phyloP scores from a whole-genome alignment of 192 early-diverging fungal genomes.

The Thamnidium elegans region DNA sequence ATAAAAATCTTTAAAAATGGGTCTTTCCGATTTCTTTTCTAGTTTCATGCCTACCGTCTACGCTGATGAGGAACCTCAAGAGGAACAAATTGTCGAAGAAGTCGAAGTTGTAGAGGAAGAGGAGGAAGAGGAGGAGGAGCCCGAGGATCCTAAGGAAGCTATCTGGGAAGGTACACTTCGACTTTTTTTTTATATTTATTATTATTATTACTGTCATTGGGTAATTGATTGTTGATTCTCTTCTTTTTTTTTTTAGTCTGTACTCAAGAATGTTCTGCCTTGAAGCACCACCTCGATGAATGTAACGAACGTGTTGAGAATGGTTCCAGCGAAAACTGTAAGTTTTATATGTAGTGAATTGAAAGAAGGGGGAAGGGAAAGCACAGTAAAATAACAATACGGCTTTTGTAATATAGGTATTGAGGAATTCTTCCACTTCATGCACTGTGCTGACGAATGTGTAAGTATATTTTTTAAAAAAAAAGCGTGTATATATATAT shows the following conservation, averaged over 20 bases:
- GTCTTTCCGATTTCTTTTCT: constrained; percentile 35
- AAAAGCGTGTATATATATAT: no score
- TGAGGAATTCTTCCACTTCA: constrained; percentile 79
- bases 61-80: constrained; percentile 56
- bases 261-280: constrained; percentile 61
- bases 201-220: neutral
- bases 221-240: neutral
- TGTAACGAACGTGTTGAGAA: constrained; percentile 74
- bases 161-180: constrained; percentile 55
- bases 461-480: constrained; percentile 61
- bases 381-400: neutral
- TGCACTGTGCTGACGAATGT: constrained; percentile 79
- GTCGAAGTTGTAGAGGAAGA: constrained; percentile 38
- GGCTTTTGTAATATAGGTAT: constrained; percentile 34
- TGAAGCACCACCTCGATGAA: constrained; percentile 76
- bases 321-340: constrained; percentile 72
- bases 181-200: neutral
- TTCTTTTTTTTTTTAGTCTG: constrained; percentile 45
- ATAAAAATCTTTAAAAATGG: constrained; percentile 23
- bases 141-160: constrained; percentile 57
- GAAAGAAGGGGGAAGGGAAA: neutral
- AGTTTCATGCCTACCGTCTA: constrained; percentile 59
- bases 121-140: constrained; percentile 48
- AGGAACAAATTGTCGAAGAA: constrained; percentile 32
- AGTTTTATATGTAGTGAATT: neutral